A percentile compares a stretch with the other conserved stretches of the same genome.
These are phyloP conservation scores for Phytophthora idaei DNA, from an alignment of 352 stramenopile genomes.

Conservation along the genomic window DNA sequence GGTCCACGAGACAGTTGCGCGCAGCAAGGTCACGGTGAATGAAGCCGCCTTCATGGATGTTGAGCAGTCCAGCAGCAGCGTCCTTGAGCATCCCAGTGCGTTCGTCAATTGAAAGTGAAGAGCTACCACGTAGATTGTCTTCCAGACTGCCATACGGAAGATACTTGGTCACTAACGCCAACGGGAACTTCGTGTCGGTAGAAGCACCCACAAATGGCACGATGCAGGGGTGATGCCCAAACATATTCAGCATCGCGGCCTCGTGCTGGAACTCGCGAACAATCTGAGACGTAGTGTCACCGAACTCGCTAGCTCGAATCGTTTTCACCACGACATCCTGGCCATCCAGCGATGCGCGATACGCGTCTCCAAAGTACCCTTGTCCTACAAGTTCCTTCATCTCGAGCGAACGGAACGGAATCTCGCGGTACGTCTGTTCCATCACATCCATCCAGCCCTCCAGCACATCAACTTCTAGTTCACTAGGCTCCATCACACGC, in stretches of 20 bases:
- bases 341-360: slow-evolving; percentile 62
- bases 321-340: slow-evolving; percentile 86
- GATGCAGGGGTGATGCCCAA: slow-evolving; percentile 81
- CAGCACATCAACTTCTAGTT: slow-evolving; percentile 60
- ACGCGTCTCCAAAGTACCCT: slow-evolving; percentile 83
- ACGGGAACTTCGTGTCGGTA: slow-evolving; percentile 66
- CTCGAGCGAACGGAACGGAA: slow-evolving; percentile 66
- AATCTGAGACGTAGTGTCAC: slow-evolving; percentile 75
- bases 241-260: slow-evolving; percentile 80
- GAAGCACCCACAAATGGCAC: slow-evolving; percentile 83
- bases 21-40: slow-evolving; percentile 84
- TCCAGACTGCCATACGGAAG: slow-evolving; percentile 75
- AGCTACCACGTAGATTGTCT: slow-evolving; percentile 59
- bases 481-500: slow-evolving; percentile 36
- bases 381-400: slow-evolving; percentile 78
- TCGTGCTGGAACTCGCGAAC: slow-evolving; percentile 86
- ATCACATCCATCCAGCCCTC: slow-evolving; percentile 74
- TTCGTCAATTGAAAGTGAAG: slow-evolving; percentile 38
- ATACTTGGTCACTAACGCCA: slow-evolving; percentile 78
- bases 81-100: slow-evolving; percentile 77
- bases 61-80: slow-evolving; percentile 72
- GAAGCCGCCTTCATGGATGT: slow-evolving; percentile 86
- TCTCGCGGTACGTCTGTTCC: slow-evolving; percentile 77
- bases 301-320: slow-evolving; percentile 76
- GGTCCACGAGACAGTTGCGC: slow-evolving; percentile 79